Percentiles rank a stretch among this genome's conserved stretches.
Conservation (phyloP, 305 asterid genomes). For the Andrographis paniculata region DNA sequence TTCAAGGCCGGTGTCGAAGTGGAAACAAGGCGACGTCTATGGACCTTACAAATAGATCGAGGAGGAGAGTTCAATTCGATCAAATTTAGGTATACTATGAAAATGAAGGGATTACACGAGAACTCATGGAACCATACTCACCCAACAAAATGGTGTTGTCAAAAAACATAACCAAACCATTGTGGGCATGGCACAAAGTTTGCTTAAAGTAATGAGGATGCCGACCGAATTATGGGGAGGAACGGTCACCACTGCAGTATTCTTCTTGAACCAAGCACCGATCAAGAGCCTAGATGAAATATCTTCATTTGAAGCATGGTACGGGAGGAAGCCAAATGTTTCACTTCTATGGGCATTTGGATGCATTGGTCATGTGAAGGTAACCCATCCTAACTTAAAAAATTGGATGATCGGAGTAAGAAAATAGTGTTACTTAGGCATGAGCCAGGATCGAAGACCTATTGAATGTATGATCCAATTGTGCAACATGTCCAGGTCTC, state of each 20-base stretch:
- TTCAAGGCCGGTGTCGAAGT: no score
- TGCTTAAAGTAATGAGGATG: not conserved
- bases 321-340: not conserved
- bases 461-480: not conserved
- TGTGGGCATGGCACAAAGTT: not conserved
- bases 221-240: not conserved
- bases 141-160: conserved; percentile 2
- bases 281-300: not conserved
- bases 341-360: not conserved
- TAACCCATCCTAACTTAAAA: not conserved
- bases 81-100: no score
- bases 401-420: not conserved
- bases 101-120: no score
- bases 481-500: not conserved
- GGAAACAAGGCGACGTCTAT: no score
- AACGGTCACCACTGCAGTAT: not conserved
- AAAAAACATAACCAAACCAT: not conserved
- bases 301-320: not conserved
- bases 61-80: no score
- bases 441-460: not conserved
- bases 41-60: no score
- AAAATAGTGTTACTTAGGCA: not conserved
- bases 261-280: not conserved
- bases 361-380: not conserved
- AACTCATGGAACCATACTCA: no score